phyloP scores from a whole-genome alignment of 2,329 filamentous ascomycete genomes.

The Aspergillus pseudoviridinutans region DNA sequence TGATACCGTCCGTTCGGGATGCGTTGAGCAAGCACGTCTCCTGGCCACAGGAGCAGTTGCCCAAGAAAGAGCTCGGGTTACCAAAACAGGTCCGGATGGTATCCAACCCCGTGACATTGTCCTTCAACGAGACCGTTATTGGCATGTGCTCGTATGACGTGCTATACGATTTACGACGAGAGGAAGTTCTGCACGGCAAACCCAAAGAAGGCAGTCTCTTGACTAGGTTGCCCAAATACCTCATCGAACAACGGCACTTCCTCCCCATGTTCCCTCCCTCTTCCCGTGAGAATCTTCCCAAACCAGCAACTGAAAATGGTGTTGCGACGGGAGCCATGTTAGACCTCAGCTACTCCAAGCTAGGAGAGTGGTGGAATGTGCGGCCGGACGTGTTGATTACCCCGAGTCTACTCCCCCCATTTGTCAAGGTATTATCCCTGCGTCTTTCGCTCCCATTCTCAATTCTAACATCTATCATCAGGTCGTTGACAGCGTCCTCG shows the following conservation, averaged over 20 bases:
- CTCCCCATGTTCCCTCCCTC: constrained; percentile 83
- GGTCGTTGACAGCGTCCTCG: constrained; percentile 86
- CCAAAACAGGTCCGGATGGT: constrained; percentile 73
- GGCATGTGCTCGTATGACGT: constrained; percentile 81
- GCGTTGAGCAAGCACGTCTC: constrained; percentile 77
- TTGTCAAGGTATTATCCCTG: constrained; percentile 67
- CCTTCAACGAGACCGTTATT: constrained; percentile 79
- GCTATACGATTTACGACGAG: constrained; percentile 72
- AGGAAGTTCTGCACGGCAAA: constrained; percentile 62
- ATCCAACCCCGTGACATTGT: constrained; percentile 86
- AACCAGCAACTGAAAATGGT: constrained; percentile 57
- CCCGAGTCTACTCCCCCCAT: constrained; percentile 78
- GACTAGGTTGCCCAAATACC: constrained; percentile 66
- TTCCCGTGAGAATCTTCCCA: constrained; percentile 63
- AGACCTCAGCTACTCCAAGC: constrained; percentile 77
- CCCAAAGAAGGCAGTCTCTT: constrained; percentile 59
- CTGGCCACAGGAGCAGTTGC: constrained; percentile 75
- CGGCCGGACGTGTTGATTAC: constrained; percentile 79
- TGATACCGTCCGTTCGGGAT: constrained; percentile 80
- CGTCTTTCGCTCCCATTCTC: neutral
- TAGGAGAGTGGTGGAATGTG: constrained; percentile 86
- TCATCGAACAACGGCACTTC: constrained; percentile 88
- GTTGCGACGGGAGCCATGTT: constrained; percentile 70
- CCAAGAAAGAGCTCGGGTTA: constrained; percentile 68
- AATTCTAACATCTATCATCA: constrained; percentile 35